Percentiles rank a stretch among this genome's conserved stretches.
Evolutionary conservation across 176 grass and related monocot species (phyloP).

Genomic region (Aegilops bicornis): DNA sequence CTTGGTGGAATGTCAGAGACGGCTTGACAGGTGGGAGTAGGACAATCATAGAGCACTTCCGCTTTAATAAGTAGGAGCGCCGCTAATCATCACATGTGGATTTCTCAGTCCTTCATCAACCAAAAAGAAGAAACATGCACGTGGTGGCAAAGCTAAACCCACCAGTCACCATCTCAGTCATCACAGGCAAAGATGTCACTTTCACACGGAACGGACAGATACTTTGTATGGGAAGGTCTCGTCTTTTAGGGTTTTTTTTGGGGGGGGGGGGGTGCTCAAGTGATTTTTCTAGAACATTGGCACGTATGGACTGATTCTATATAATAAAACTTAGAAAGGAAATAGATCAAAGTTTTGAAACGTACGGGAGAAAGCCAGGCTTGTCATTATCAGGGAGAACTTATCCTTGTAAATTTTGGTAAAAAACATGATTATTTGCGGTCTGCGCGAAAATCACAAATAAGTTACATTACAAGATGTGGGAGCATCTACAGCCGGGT

Average conservation of each 20-base stretch:
- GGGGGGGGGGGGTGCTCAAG: not conserved
- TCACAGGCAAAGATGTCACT: not conserved
- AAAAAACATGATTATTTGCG: no score
- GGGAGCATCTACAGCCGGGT: no score
- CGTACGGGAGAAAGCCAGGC: not conserved
- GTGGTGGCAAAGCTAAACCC: not conserved
- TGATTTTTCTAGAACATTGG: not conserved
- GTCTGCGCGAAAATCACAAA: no score
- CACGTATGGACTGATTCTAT: not conserved
- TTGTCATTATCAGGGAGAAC: not conserved
- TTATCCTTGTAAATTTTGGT: no score
- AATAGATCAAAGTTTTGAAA: not conserved
- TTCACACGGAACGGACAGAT: not conserved
- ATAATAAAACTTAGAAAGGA: not conserved
- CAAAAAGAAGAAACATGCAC: not conserved
- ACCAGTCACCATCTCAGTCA: not conserved
- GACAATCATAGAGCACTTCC: slow-evolving; percentile 28
- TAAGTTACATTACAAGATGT: no score
- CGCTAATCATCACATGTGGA: not conserved
- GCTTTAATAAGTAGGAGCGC: not conserved
- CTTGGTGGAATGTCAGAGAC: not conserved
- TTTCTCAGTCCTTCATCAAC: not conserved
- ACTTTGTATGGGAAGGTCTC: not conserved
- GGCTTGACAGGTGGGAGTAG: slow-evolving; percentile 10
- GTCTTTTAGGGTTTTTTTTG: not conserved